Conservation (phyloP, 2,329 filamentous ascomycete species). For the Fusarium sp. region DNA sequence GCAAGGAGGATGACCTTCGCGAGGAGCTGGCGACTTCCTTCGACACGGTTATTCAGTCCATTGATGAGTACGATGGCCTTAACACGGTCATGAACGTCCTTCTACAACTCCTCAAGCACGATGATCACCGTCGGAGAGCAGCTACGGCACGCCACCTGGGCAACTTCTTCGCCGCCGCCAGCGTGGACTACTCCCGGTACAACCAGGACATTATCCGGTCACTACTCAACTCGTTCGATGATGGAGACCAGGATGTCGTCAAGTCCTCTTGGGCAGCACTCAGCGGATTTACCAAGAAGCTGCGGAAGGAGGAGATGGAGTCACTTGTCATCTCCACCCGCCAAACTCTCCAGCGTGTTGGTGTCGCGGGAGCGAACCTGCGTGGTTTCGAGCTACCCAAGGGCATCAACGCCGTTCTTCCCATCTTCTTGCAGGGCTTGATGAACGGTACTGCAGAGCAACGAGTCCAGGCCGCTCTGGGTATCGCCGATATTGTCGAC, state of each 20-base stretch:
- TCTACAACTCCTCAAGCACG: conserved; percentile 86
- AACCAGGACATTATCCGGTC: conserved; percentile 94
- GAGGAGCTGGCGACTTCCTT: conserved; percentile 83
- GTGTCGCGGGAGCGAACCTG: conserved; percentile 84
- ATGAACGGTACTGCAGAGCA: conserved; percentile 97
- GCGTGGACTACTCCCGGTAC: conserved; percentile 93
- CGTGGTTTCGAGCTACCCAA: conserved; percentile 93
- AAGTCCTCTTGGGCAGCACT: conserved; percentile 91
- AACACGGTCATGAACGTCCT: conserved; percentile 97
- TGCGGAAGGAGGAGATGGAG: conserved; percentile 99
- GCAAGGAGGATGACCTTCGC: conserved; percentile 78
- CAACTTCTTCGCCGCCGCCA: conserved; percentile 83
- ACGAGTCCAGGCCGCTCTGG: conserved; percentile 88
- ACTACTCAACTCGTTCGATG: conserved; percentile 91
- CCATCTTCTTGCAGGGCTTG: conserved; percentile 96
- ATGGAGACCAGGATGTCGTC: conserved; percentile 83
- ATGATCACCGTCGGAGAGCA: conserved; percentile 87
- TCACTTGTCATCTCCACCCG: conserved; percentile 86
- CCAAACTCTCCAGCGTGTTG: conserved; percentile 87
- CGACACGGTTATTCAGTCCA: conserved; percentile 88
- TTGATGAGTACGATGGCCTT: conserved; percentile 95
- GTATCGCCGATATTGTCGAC: conserved; percentile 95
- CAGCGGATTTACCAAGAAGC: conserved; percentile 84
- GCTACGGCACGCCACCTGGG: conserved; percentile 82
- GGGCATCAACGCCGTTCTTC: conserved; percentile 94